These are phyloP conservation scores for Paspalum notatum DNA, from an alignment of 176 grass and related monocot genomes.

Conservation along the genomic window DNA sequence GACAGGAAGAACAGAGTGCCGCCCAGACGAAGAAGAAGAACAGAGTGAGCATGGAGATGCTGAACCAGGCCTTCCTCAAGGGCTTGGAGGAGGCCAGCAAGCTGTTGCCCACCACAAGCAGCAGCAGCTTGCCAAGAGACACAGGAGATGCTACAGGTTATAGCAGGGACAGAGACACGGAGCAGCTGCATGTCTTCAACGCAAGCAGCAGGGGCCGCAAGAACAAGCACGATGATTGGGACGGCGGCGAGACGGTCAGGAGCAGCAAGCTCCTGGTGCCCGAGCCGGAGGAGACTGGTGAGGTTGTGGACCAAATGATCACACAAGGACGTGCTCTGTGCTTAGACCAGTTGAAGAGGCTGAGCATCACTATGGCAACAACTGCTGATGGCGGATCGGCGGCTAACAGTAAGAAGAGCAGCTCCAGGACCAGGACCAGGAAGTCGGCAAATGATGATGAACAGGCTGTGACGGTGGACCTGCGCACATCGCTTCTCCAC, in stretches of 20 bases:
- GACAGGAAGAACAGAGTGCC: not conserved
- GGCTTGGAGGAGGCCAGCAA: constrained; percentile 59
- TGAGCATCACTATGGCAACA: no score
- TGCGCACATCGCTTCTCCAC: constrained; percentile 67
- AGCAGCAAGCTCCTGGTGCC: constrained; percentile 49
- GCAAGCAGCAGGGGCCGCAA: constrained; percentile 4
- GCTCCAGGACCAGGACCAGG: not conserved
- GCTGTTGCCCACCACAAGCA: constrained; percentile 46
- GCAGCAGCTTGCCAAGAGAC: constrained; percentile 27
- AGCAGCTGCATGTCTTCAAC: not conserved
- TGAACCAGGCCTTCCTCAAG: constrained; percentile 48
- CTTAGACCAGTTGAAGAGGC: no score
- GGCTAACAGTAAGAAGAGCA: constrained; percentile 13
- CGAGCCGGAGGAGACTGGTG: constrained; percentile 34
- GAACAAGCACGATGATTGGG: constrained; percentile 42
- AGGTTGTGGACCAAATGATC: not conserved
- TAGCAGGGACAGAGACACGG: not conserved
- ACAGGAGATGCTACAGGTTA: constrained; percentile 7
- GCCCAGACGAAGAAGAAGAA: not conserved
- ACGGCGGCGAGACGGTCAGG: constrained; percentile 39
- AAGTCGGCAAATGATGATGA: constrained; percentile 28
- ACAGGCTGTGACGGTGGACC: constrained; percentile 51
- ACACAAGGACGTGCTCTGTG: not conserved
- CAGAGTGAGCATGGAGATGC: constrained; percentile 33
- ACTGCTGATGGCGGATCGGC: no score